Base-by-base conservation (phyloP, 139 green algal species). In the Chlorella sp. region DNA sequence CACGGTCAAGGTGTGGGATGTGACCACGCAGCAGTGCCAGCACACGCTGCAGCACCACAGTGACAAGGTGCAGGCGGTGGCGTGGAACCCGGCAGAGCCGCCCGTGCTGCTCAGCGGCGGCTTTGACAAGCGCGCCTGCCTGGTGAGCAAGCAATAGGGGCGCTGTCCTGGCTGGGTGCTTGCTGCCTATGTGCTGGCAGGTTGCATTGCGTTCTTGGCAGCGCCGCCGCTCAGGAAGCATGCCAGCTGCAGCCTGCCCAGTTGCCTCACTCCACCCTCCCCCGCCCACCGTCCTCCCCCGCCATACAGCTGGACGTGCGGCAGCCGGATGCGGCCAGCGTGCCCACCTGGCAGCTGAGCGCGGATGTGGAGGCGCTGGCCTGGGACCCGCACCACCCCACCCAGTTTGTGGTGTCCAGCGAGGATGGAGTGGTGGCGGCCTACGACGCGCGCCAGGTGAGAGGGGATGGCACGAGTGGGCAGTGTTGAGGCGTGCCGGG, bases 1-100 rank as follows among this genome's bases (percentile, higher is more conserved):
- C 17, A 97, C 92, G 7, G 92, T 98, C 70, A 99, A 99, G 92
- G 89, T 96, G 41, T 98, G 95, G 95, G 95, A 98, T 74, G 39
- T 98, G 47, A 71, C 87, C 0, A 87, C 75, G 36, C 75, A 87
- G 36, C 30, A 86, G 55, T 94, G 88, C 83, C 87, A 93, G 81
- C 88, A 94, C 79, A 99, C 97, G 47, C 90, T 99, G 65, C 92
- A 23, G 32, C 94, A 98, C 83, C 97, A 99, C 92, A 92, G 68
- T 4, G 89, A 87, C 90, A 99, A 99, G 91, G 96, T 98, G 63
- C 97, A 99, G 87, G 91, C 96, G 26, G 94, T 99, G 79, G 91
- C 91, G 1, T 99, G 97, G 97, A 98, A 98, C 88, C 95, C 96
- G 0, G 88, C 85, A 2, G 94, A 99, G 87, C 82, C 91, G 13